phyloP scores from a whole-genome alignment of 306 rosid genomes.

The Canavalia ensiformis region DNA sequence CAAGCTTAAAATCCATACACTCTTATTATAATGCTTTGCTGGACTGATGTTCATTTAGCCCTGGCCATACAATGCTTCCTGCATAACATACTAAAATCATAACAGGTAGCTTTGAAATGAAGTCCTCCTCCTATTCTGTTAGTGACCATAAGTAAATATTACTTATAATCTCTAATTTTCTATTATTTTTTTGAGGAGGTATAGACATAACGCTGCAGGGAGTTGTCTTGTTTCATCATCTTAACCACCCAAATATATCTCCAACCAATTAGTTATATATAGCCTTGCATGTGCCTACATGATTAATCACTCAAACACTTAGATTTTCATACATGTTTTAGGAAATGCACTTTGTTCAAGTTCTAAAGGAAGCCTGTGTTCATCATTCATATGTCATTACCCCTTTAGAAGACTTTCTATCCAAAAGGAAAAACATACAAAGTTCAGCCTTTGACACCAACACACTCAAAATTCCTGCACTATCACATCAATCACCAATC shows the following conservation, averaged over 20 bases:
- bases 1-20: background rate
- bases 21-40: conserved; percentile 11
- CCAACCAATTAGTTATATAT: conserved; percentile 8
- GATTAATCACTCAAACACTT: conserved; percentile 1
- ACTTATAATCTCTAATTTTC: background rate
- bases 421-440: background rate
- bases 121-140: conserved; percentile 7
- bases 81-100: background rate
- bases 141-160: background rate
- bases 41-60: background rate
- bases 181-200: background rate
- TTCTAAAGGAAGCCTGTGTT: background rate
- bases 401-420: background rate
- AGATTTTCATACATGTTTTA: conserved; percentile 29
- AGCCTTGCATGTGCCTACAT: background rate
- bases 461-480: conserved; percentile 9
- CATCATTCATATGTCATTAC: background rate
- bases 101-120: background rate
- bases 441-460: background rate
- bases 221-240: conserved; percentile 12
- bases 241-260: conserved; percentile 8
- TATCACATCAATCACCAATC: background rate
- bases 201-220: background rate
- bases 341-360: background rate
- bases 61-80: background rate